Evolutionary conservation across 768 basidiomycete species (phyloP).

Genomic region (Stropharia rugosoannulata): DNA sequence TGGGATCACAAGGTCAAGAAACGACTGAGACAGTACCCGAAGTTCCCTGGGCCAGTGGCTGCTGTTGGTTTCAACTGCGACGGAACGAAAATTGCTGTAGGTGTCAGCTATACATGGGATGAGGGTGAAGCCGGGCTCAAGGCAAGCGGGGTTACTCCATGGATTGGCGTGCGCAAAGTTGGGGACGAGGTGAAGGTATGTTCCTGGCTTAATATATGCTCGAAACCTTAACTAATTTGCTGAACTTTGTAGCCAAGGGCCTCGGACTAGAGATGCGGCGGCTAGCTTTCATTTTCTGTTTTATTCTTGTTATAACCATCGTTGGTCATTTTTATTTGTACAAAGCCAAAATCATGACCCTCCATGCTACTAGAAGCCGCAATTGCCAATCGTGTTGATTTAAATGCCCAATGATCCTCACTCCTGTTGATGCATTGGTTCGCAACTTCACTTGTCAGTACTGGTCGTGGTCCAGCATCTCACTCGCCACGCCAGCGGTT

Average conservation of each 20-base stretch:
- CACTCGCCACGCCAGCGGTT: no score
- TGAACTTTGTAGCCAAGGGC: slow-evolving; percentile 10
- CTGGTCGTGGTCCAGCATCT: no score
- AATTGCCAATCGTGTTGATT: not conserved
- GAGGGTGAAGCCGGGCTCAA: slow-evolving; percentile 75
- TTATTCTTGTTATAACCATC: not conserved
- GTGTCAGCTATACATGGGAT: slow-evolving; percentile 88
- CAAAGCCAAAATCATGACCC: not conserved
- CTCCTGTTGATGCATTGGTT: not conserved
- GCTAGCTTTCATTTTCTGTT: not conserved
- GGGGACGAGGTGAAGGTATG: slow-evolving; percentile 73
- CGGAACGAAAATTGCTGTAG: slow-evolving; percentile 81
- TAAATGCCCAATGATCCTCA: not conserved
- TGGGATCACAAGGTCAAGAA: slow-evolving; percentile 99
- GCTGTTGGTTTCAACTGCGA: slow-evolving; percentile 82
- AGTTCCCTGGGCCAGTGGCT: slow-evolving; percentile 74
- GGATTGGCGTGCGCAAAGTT: slow-evolving; percentile 58
- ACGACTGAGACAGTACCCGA: slow-evolving; percentile 86
- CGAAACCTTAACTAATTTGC: not conserved
- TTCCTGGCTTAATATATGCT: not conserved
- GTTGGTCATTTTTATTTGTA: slow-evolving; percentile 1
- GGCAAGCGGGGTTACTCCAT: slow-evolving; percentile 54
- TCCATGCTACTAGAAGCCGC: not conserved
- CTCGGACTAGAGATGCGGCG: slow-evolving; percentile 9
- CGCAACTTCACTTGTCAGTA: no score